These are phyloP conservation scores for Xerocomus amazonicus DNA, from an alignment of 1,284 basidiomycete species.

Conservation along the genomic window DNA sequence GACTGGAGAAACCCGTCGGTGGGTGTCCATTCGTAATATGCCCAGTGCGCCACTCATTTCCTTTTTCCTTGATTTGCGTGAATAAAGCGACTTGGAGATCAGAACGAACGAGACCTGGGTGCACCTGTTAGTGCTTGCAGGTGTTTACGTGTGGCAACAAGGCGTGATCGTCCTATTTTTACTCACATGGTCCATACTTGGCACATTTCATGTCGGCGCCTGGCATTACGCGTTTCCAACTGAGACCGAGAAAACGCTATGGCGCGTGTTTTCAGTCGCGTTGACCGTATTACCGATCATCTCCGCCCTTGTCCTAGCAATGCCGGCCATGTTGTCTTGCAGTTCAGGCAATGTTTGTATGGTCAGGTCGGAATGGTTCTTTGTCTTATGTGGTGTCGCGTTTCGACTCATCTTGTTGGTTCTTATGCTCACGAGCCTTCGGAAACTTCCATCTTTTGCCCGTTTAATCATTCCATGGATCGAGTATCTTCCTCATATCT, in stretches of 20 bases:
- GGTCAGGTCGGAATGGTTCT: no score
- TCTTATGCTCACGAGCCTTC: constrained; percentile 2
- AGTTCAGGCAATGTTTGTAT: no score
- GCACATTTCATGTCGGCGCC: background rate
- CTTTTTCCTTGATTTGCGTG: no score
- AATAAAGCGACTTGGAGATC: no score
- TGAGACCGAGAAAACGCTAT: background rate
- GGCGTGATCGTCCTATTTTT: background rate
- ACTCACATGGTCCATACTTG: constrained; percentile 3
- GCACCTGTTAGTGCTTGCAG: no score
- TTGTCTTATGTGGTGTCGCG: no score
- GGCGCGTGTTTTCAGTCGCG: background rate
- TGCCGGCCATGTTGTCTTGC: background rate
- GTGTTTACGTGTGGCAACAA: no score
- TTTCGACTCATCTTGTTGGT: no score
- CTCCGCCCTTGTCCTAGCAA: background rate
- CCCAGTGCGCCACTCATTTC: no score
- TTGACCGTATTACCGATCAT: background rate
- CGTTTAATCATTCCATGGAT: background rate
- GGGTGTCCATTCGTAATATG: no score
- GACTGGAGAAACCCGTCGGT: no score
- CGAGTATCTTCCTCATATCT: background rate
- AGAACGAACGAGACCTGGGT: no score
- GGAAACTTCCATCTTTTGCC: constrained; percentile 1
- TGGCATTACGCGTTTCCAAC: constrained; percentile 6